These are phyloP conservation scores for Alternaria infectoria DNA, from an alignment of 2,329 filamentous ascomycete species.

Conservation along the genomic window DNA sequence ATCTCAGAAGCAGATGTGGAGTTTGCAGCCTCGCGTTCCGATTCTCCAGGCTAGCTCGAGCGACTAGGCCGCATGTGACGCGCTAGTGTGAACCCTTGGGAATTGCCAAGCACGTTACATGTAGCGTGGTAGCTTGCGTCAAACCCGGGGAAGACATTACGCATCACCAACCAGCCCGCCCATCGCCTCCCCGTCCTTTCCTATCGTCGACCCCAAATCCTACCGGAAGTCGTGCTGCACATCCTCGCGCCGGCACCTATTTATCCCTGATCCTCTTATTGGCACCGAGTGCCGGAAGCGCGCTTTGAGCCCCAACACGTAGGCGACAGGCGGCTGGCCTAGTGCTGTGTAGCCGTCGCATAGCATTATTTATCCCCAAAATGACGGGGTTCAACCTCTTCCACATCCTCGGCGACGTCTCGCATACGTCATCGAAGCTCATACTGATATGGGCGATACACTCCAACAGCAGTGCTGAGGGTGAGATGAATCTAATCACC, in stretches of 20 bases:
- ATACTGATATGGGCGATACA: conserved; percentile 93
- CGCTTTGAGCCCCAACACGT: conserved; percentile 3
- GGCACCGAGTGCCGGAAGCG: conserved; percentile 4
- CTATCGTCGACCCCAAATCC: background rate
- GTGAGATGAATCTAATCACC: conserved; percentile 48
- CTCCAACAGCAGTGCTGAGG: conserved; percentile 84
- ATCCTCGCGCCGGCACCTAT: background rate
- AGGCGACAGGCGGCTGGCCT: conserved; percentile 27
- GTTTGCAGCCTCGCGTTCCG: conserved; percentile 4
- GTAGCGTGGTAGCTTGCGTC: conserved; percentile 13
- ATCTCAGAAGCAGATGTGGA: background rate
- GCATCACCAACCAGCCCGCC: conserved; percentile 6
- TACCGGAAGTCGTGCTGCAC: background rate
- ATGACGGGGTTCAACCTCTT: conserved; percentile 59
- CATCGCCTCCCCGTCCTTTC: background rate
- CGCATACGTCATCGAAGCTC: conserved; percentile 84
- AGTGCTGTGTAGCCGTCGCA: conserved; percentile 33
- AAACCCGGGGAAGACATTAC: conserved; percentile 5
- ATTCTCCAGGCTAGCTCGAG: background rate
- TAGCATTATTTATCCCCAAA: conserved; percentile 6
- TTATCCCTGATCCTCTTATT: background rate
- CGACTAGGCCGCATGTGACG: background rate
- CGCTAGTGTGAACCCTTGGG: background rate
- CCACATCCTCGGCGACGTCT: conserved; percentile 81
- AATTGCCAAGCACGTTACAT: conserved; percentile 10